Base-by-base conservation (phyloP, 2,329 filamentous ascomycete genomes). In the Ilyonectria robusta region DNA sequence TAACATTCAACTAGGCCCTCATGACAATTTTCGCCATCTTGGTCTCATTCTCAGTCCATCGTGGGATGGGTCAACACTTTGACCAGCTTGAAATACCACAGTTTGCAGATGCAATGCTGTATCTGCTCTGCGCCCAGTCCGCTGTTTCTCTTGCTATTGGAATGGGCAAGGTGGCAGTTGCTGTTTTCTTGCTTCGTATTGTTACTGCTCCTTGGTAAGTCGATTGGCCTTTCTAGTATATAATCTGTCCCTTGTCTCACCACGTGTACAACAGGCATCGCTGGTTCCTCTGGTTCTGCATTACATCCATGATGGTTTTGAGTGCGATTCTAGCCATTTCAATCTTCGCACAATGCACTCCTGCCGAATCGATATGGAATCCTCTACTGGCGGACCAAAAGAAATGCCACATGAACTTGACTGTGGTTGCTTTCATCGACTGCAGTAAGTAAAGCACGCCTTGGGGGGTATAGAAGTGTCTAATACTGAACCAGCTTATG, bases 271-370 rank as follows among this genome's bases (percentile, higher is more conserved):
- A 13, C 4, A 66, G 66, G 66, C 66, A 66, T 33, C 58, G 63
- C 0, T 65, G 59, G 40, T 68, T 68, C 29, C 62, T 68, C 19
- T 68, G 62, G 63, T 68, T 68, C 44, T 68, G 62, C 17, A 68
- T 66, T 4, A 42, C 35, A 2, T 68, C 66, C 2, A 68, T 68
- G 62, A 31, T 68, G 29, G 29, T 48, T 40, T 40, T 68, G 29
- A 66, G 63, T 9, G 46, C 44, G 8, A 17, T 68, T 15, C 59
- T 66, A 8, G 40, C 66, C 9, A 29, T 65, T 31, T 53, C 62
- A 17, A 62, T 65, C 2, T 68, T 68, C 50, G 57, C 66, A 1
- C 66, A 68, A 54, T 68, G 62, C 19, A 68, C 66, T 9, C 62
- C 66, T 0, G 57, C 57, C 15, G 66, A 65, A 50, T 68, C 62